Percentiles rank a stretch among this genome's conserved stretches.
phyloP scores from a whole-genome alignment of 192 early-diverging fungal species.

The Rhizophagus sp. region DNA sequence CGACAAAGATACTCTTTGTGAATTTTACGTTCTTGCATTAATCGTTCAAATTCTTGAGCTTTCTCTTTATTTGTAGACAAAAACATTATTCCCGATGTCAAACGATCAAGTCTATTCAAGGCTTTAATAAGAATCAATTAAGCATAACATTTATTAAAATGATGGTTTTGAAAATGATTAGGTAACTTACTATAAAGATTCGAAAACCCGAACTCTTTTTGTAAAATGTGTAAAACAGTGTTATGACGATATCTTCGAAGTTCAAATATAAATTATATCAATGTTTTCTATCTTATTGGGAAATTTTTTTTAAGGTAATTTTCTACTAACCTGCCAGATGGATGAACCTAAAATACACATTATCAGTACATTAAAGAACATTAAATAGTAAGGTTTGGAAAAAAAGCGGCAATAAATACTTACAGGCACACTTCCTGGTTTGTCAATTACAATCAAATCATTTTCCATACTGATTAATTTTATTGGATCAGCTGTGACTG shows the following conservation, averaged over 20 bases:
- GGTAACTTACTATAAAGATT: constrained; percentile 54
- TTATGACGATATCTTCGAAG: constrained; percentile 80
- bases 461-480: constrained; percentile 63
- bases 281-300: background rate
- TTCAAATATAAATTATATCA: constrained; percentile 30
- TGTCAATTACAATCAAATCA: constrained; percentile 81
- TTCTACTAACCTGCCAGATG: constrained; percentile 33
- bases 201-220: constrained; percentile 59
- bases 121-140: constrained; percentile 46
- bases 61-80: constrained; percentile 61
- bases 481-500: constrained; percentile 66
- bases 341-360: constrained; percentile 54
- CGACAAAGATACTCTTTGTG: constrained; percentile 88
- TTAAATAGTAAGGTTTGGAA: background rate
- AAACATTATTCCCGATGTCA: constrained; percentile 92
- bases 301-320: background rate
- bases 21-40: constrained; percentile 68
- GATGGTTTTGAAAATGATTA: background rate
- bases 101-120: constrained; percentile 87
- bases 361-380: constrained; percentile 11
- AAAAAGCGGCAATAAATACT: background rate
- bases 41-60: constrained; percentile 62
- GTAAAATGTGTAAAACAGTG: constrained; percentile 69
- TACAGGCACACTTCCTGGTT: constrained; percentile 90
- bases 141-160: constrained; percentile 24